These are phyloP conservation scores for Penstemon davidsonii DNA, from an alignment of 257 asterid species.

Conservation along the genomic window DNA sequence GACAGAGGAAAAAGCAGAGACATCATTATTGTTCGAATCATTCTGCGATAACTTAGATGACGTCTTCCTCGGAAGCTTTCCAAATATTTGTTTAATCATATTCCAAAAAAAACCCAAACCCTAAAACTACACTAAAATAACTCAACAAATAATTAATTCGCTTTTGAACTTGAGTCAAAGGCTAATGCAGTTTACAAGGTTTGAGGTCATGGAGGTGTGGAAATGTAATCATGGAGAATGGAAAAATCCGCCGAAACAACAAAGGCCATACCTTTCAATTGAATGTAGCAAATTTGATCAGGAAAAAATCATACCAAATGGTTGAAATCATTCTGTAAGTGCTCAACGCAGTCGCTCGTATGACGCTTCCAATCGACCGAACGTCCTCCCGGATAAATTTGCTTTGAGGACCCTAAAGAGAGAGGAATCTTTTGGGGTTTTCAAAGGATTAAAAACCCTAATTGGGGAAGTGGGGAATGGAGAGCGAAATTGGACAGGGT, in stretches of 20 bases:
- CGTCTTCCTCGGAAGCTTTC: slow-evolving; percentile 47
- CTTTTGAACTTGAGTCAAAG: slow-evolving; percentile 17
- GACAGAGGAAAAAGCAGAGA: slow-evolving; percentile 18
- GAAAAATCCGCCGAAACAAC: slow-evolving; percentile 19
- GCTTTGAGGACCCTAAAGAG: slow-evolving; percentile 30
- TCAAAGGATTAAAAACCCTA: slow-evolving; percentile 42
- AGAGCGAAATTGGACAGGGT: slow-evolving; percentile 25
- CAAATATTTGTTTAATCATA: slow-evolving; percentile 46
- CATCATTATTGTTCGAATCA: slow-evolving; percentile 33
- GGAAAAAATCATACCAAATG: slow-evolving; percentile 13
- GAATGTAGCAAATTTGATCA: slow-evolving; percentile 13
- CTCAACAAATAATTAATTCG: slow-evolving; percentile 16
- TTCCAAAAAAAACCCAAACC: slow-evolving; percentile 15
- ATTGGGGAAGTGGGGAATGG: slow-evolving; percentile 32
- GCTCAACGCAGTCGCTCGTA: slow-evolving; percentile 6
- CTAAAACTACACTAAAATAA: slow-evolving; percentile 18
- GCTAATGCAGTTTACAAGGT: slow-evolving; percentile 26
- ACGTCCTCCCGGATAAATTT: slow-evolving; percentile 9
- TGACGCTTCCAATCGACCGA: slow-evolving; percentile 17
- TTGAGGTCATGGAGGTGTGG: slow-evolving; percentile 24
- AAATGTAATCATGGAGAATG: slow-evolving; percentile 22
- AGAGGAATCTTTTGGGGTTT: slow-evolving; percentile 29
- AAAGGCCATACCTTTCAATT: slow-evolving; percentile 29
- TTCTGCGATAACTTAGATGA: slow-evolving; percentile 40
- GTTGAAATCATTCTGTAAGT: slow-evolving; percentile 12